These are phyloP conservation scores for Phaffomyces antillensis DNA, from an alignment of 805 yeast genomes.

Conservation along the genomic window DNA sequence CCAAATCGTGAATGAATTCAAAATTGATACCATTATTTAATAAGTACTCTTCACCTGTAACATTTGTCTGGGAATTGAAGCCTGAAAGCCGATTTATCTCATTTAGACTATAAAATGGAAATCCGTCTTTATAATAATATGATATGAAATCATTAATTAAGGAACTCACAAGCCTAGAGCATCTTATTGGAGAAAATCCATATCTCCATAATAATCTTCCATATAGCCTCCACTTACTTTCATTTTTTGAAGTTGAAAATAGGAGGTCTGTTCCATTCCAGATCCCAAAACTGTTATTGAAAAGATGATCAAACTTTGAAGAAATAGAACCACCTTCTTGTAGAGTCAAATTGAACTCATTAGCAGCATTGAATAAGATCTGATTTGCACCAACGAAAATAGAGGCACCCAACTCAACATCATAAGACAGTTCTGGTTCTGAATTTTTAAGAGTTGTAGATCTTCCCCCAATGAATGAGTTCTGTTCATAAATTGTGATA, in stretches of 20 bases:
- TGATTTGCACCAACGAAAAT: conserved; percentile 35
- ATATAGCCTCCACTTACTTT: conserved; percentile 1
- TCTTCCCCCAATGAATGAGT: conserved; percentile 39
- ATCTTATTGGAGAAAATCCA: conserved; percentile 25
- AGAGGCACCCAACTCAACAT: conserved; percentile 40
- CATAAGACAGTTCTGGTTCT: conserved; percentile 10
- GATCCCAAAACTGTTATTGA: conserved; percentile 22
- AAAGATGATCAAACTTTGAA: conserved; percentile 9
- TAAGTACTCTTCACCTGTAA: conserved; percentile 23
- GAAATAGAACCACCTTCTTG: conserved; percentile 9
- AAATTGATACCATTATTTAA: conserved; percentile 18
- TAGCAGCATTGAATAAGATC: conserved; percentile 31
- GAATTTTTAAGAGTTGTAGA: conserved; percentile 30
- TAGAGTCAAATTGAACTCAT: conserved; percentile 27
- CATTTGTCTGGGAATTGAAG: conserved; percentile 19
- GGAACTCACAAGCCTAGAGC: conserved; percentile 12
- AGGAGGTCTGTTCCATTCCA: conserved; percentile 32
- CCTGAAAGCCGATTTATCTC: conserved; percentile 15
- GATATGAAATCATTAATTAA: conserved; percentile 25
- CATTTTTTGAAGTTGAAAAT: conserved; percentile 6
- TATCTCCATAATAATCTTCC: conserved; percentile 25
- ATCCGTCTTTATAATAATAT: conserved; percentile 24
- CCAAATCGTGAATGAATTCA: conserved; percentile 24
- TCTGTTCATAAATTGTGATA: conserved; percentile 36
- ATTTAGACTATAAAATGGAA: conserved; percentile 29